Evolutionary conservation across 805 yeast species (phyloP).

Genomic region (Saccharomycopsis microspora): DNA sequence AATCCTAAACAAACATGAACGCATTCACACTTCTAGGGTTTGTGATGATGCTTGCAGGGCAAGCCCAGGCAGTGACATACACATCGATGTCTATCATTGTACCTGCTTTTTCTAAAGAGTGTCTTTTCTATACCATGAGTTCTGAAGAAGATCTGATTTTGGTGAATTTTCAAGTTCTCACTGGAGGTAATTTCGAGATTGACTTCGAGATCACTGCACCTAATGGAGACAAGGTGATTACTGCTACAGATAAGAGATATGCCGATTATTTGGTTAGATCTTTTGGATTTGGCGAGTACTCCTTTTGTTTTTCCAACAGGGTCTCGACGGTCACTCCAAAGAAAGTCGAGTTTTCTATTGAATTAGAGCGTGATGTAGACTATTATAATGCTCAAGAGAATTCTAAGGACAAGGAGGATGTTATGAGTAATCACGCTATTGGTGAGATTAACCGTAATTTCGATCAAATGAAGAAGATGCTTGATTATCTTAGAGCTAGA

Average conservation of each 20-base stretch:
- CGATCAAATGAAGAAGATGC: conserved; percentile 44
- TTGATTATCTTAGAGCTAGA: conserved; percentile 89
- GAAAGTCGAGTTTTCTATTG: conserved; percentile 52
- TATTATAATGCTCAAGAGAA: conserved; percentile 23
- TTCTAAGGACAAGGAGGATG: conserved; percentile 34
- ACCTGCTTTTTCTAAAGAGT: conserved; percentile 33
- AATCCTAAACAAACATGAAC: too few species aligned
- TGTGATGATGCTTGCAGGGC: neutral
- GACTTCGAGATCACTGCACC: conserved; percentile 53
- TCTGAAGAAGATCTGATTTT: conserved; percentile 25
- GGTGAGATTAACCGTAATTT: conserved; percentile 48
- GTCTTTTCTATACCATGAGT: conserved; percentile 27
- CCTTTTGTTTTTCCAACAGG: conserved; percentile 54
- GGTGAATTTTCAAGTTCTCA: conserved; percentile 30
- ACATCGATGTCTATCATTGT: conserved; percentile 26
- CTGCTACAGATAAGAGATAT: conserved; percentile 48
- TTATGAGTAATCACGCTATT: conserved; percentile 41
- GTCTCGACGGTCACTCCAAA: conserved; percentile 52
- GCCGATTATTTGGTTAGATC: conserved; percentile 52
- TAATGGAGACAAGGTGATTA: conserved; percentile 32
- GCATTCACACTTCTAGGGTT: too few species aligned
- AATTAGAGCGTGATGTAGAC: conserved; percentile 32
- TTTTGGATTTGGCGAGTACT: conserved; percentile 48
- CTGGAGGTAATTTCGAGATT: conserved; percentile 59
- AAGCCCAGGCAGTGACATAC: conserved; percentile 18